phyloP scores from a whole-genome alignment of 192 early-diverging fungal genomes.

The Gonapodya sp. region DNA sequence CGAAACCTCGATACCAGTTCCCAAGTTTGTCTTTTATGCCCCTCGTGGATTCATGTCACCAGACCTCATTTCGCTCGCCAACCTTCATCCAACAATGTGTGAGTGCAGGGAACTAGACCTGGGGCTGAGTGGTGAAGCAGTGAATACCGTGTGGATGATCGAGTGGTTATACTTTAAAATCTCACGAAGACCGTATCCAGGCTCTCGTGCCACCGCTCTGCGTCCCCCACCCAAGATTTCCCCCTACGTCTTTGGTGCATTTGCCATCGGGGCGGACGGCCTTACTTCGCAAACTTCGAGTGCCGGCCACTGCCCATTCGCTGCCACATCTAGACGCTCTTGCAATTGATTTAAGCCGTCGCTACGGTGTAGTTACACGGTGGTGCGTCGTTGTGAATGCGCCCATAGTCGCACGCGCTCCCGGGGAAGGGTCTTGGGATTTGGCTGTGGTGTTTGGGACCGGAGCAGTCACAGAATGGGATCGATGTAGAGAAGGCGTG shows the following conservation, averaged over 20 bases:
- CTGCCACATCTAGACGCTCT: background rate
- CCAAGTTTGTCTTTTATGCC: background rate
- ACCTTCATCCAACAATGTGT: background rate
- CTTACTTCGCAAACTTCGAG: background rate
- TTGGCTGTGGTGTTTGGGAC: background rate
- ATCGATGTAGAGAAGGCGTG: background rate
- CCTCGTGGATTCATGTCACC: background rate
- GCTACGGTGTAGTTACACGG: background rate
- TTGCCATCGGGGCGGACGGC: background rate
- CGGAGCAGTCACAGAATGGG: background rate
- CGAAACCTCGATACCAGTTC: background rate
- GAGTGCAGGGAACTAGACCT: background rate
- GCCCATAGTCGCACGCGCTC: background rate
- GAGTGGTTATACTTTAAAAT: background rate
- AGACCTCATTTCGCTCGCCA: background rate
- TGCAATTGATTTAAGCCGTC: background rate
- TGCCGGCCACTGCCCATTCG: background rate
- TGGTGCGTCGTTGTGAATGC: background rate
- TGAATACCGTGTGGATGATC: background rate
- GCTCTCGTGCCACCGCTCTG: background rate
- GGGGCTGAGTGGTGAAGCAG: background rate
- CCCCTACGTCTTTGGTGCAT: background rate
- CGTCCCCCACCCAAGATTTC: background rate
- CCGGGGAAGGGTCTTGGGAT: background rate
- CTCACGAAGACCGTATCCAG: background rate